Percentiles rank a stretch among this genome's conserved stretches.
These are phyloP conservation scores for Aspergillus unguis DNA, from an alignment of 2,329 filamentous ascomycete species.

Conservation along the genomic window DNA sequence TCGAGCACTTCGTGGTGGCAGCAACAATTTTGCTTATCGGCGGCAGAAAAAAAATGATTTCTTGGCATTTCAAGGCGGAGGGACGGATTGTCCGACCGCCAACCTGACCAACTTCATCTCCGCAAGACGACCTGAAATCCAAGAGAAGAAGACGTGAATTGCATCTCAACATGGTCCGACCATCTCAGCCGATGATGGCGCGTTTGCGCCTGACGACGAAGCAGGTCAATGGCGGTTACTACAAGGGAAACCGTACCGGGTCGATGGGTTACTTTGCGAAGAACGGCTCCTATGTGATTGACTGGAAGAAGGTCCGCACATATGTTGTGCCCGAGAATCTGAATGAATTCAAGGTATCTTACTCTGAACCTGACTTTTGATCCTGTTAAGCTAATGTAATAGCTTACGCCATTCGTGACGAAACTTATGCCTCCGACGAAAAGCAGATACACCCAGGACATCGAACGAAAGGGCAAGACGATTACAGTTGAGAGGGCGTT, in stretches of 20 bases:
- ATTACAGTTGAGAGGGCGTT: conserved; percentile 31
- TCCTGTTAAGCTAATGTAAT: conserved; percentile 34
- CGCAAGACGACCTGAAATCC: conserved; percentile 16
- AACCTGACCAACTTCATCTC: conserved; percentile 18
- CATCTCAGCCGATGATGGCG: conserved; percentile 56
- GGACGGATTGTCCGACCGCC: conserved; percentile 21
- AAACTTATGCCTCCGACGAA: conserved; percentile 40
- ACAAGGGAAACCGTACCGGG: conserved; percentile 91
- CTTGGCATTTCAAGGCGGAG: conserved; percentile 29
- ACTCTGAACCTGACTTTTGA: neutral
- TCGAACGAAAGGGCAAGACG: conserved; percentile 26
- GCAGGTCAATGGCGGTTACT: conserved; percentile 87
- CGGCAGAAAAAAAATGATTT: conserved; percentile 30
- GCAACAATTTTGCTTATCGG: conserved; percentile 25
- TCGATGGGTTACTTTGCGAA: conserved; percentile 78
- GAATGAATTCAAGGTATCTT: conserved; percentile 65
- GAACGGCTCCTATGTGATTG: conserved; percentile 64
- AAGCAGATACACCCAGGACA: conserved; percentile 31
- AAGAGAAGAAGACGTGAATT: neutral
- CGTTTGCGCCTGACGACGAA: conserved; percentile 87
- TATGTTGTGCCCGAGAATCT: conserved; percentile 74
- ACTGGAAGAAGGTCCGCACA: conserved; percentile 84
- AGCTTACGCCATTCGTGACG: conserved; percentile 48
- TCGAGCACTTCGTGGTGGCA: conserved; percentile 12
- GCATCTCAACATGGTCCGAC: conserved; percentile 40